Conservation (phyloP, 2,329 filamentous ascomycete genomes). For the Trichoderma sp. region DNA sequence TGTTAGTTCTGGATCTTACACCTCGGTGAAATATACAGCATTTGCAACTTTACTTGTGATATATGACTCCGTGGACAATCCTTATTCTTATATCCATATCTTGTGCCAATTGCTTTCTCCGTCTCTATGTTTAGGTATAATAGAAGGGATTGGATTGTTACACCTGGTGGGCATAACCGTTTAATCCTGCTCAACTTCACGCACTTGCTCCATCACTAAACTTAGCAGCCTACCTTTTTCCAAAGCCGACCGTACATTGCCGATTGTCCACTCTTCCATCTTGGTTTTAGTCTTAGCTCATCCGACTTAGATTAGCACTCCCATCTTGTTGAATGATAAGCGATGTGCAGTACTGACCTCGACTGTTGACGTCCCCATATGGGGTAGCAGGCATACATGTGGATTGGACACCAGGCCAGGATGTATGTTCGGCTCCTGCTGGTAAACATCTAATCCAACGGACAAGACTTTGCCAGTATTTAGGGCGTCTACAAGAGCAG, state of each 20-base stretch:
- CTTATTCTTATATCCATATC: background rate
- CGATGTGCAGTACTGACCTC: background rate
- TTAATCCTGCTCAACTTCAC: background rate
- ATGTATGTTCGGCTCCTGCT: slow-evolving; percentile 43
- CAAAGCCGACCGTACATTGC: background rate
- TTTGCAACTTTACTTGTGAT: background rate
- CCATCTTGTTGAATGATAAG: background rate
- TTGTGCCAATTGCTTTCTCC: background rate
- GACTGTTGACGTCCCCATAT: background rate
- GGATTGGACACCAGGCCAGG: background rate
- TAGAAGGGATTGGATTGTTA: background rate
- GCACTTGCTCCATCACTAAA: background rate
- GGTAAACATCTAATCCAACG: slow-evolving; percentile 49
- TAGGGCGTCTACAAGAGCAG: slow-evolving; percentile 44
- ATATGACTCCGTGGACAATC: background rate
- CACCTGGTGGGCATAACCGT: background rate
- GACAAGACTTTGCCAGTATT: slow-evolving; percentile 44
- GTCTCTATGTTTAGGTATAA: background rate
- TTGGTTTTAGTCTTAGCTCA: background rate
- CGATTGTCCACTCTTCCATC: background rate
- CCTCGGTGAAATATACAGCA: background rate
- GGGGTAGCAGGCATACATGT: background rate
- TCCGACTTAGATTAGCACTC: background rate
- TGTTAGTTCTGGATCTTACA: background rate
- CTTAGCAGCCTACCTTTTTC: background rate